phyloP scores from a whole-genome alignment of 345 rosid genomes.

The Salix caprea region DNA sequence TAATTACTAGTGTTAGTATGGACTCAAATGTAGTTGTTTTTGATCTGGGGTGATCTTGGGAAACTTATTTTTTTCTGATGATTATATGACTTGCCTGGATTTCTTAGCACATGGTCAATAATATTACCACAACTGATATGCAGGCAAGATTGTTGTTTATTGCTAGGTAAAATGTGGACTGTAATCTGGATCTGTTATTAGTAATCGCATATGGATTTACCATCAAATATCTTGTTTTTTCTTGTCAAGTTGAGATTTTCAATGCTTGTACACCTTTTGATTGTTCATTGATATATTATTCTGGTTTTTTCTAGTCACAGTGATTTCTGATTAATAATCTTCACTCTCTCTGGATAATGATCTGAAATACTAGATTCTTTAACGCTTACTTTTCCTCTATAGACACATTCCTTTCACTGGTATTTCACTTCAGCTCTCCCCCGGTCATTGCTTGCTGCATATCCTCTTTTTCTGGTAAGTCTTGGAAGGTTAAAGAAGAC shows the following conservation, averaged over 20 bases:
- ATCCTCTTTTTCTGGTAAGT: constrained; percentile 87
- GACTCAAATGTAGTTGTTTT: too few species aligned
- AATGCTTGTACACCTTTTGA: background rate
- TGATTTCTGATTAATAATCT: background rate
- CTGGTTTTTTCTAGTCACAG: too few species aligned
- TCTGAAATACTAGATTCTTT: constrained; percentile 30
- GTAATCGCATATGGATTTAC: background rate
- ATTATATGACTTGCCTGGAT: too few species aligned
- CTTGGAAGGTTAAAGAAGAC: constrained; percentile 3
- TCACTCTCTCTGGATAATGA: background rate
- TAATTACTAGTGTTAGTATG: too few species aligned
- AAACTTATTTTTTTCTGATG: too few species aligned
- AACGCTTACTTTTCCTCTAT: constrained; percentile 22
- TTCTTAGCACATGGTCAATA: too few species aligned
- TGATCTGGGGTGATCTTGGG: too few species aligned
- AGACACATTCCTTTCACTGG: constrained; percentile 90
- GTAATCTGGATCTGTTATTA: background rate
- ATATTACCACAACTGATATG: background rate
- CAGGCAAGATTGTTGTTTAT: background rate
- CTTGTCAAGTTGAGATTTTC: background rate
- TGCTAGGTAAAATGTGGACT: background rate
- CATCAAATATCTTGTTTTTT: background rate
- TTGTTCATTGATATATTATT: background rate
- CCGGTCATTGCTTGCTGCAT: constrained; percentile 73
- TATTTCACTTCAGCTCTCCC: constrained; percentile 97